phyloP scores from a whole-genome alignment of 106 monocot species.

The Phalaenopsis aphrodite region DNA sequence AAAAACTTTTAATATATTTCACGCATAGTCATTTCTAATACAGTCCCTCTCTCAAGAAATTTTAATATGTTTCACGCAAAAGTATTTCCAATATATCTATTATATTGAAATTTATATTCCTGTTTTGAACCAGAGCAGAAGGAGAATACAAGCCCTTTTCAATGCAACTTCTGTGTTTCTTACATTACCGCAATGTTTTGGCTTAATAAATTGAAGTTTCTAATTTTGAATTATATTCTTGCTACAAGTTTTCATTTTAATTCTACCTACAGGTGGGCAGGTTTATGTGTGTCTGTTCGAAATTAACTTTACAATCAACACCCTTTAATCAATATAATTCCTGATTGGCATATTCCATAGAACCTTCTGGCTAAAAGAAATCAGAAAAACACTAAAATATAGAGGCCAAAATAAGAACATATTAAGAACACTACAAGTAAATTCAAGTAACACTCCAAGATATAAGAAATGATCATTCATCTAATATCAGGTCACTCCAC shows the following conservation, averaged over 20 bases:
- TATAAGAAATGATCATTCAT: neutral
- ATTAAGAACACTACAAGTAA: neutral
- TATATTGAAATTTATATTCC: too few species aligned
- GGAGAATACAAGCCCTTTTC: too few species aligned
- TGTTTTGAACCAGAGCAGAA: too few species aligned
- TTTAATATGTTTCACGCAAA: neutral
- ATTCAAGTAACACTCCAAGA: neutral
- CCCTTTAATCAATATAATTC: neutral
- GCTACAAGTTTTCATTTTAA: too few species aligned
- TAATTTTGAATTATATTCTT: too few species aligned
- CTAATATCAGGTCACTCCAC: neutral
- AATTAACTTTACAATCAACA: too few species aligned
- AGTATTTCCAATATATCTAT: too few species aligned
- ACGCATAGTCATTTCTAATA: neutral
- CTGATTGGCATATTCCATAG: neutral
- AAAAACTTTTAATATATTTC: neutral
- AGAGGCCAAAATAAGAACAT: neutral
- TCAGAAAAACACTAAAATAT: neutral
- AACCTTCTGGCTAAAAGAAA: neutral
- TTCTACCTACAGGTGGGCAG: too few species aligned
- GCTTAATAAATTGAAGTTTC: too few species aligned
- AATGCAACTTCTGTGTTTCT: too few species aligned
- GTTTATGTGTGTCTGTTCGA: too few species aligned
- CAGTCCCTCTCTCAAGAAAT: neutral
- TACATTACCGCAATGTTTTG: too few species aligned